Base-by-base conservation (phyloP, 2,329 filamentous ascomycete genomes). In the Arthroderma sp. region DNA sequence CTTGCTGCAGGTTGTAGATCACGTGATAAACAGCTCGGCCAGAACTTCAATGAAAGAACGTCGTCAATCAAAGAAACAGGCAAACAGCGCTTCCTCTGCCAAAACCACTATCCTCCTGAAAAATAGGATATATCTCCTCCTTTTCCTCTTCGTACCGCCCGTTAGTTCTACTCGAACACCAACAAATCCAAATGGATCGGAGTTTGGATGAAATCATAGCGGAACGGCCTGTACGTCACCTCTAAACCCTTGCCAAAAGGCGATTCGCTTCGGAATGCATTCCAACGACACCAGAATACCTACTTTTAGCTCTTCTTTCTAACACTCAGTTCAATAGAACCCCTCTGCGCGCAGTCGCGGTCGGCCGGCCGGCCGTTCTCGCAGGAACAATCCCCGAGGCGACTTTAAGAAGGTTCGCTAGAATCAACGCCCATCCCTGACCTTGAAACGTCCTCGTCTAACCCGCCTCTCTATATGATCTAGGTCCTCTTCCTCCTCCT, bases 341-440 rank as follows among this genome's bases (percentile, higher is more conserved):
- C 3, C 50, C 38, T 46, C 50, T 43, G 47, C 51, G 38, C 58
- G 64, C 52, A 60, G 62, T 51, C 62, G 63, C 51, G 57, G 60
- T 50, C 54, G 63, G 51, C 48, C 46, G 32, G 49, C 52, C 39
- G 47, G 48, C 40, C 51, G 53, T 41, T 57, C 56, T 52, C 66
- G 68, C 54, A 64, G 69, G 47, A 61, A 66, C 59, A 70, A 71
- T 39, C 82, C 83, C 59, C 82, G 84, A 68, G 85, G 91, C 68
- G 85, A 85, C 68, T 77, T 89, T 63, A 88, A 82, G 87, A 93
- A 93, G 86, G 86, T 89, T 64, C 38, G 59, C 48, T 33, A 34
- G 41, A 40, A 44, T 36, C 44, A 27, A 32, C 15, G 15, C 15
- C 15, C 15, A 22, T 22, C 15, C 3, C 15, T 22, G 15, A 10